These are phyloP conservation scores for Chrysoporthe deuterocubensis DNA, from an alignment of 2,329 filamentous ascomycete species.

Conservation along the genomic window DNA sequence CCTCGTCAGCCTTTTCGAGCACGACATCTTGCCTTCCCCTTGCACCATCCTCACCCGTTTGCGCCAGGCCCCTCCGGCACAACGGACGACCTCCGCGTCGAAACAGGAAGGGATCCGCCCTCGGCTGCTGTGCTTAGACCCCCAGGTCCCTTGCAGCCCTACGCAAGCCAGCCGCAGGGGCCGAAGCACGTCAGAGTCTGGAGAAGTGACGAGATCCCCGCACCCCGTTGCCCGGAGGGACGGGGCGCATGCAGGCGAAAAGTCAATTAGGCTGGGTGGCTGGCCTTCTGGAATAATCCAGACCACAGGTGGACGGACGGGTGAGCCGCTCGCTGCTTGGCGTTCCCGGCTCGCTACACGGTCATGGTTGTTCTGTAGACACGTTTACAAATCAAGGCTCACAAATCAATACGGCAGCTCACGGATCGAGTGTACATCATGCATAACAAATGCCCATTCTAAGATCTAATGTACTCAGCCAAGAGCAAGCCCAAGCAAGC, in stretches of 20 bases:
- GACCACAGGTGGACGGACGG: background rate
- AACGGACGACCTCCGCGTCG: background rate
- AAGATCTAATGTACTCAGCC: constrained; percentile 1
- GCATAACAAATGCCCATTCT: constrained; percentile 3
- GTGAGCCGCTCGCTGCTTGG: background rate
- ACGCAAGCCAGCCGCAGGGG: constrained; percentile 17
- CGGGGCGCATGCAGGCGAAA: background rate
- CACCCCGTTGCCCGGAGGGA: background rate
- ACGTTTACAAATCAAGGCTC: background rate
- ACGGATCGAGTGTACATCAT: background rate
- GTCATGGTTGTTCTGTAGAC: background rate
- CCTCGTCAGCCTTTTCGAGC: constrained; percentile 16
- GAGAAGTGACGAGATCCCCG: constrained; percentile 15
- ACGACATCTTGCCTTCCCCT: constrained; percentile 15
- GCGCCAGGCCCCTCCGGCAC: background rate
- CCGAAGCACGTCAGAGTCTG: constrained; percentile 22
- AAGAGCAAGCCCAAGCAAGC: background rate
- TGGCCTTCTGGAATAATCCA: background rate
- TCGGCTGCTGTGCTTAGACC: constrained; percentile 5
- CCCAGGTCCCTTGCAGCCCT: constrained; percentile 24
- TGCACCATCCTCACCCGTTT: constrained; percentile 12
- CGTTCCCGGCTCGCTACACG: background rate
- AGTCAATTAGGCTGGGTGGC: background rate
- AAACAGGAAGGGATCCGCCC: background rate
- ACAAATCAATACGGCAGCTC: background rate